A percentile compares a stretch with the other conserved stretches of the same genome.
Conservation (phyloP, 495 filamentous ascomycete genomes). For the Aspergillus leporis region DNA sequence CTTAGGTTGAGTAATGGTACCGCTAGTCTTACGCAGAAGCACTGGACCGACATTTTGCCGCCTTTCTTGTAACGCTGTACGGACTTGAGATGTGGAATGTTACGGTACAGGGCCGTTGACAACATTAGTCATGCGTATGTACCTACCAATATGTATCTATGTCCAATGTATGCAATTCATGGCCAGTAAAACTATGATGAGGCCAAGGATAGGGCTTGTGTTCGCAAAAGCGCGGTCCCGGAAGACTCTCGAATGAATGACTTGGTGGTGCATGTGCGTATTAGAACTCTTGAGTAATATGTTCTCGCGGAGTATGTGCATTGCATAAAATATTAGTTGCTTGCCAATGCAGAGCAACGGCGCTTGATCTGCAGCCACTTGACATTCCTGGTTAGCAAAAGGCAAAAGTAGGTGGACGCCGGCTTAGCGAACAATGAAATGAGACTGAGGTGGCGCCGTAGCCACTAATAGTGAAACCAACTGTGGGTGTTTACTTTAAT, state of each 20-base stretch:
- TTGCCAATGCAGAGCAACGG: background rate
- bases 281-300: background rate
- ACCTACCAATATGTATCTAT: background rate
- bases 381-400: background rate
- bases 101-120: background rate
- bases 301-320: background rate
- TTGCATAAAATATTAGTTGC: background rate
- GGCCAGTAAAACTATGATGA: background rate
- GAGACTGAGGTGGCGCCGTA: too few species aligned
- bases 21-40: background rate
- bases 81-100: background rate
- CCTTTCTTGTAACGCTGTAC: background rate
- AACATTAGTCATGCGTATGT: background rate
- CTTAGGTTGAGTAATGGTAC: slow-evolving; percentile 23
- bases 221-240: background rate
- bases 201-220: background rate
- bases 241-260: background rate
- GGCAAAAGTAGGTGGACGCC: background rate
- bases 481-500: too few species aligned
- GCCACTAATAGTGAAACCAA: too few species aligned
- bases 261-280: background rate
- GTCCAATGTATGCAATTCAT: background rate
- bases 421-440: background rate
- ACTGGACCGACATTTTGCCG: background rate
- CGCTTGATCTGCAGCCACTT: background rate